Conservation (phyloP, 208 protist species). For the Leishmania arabica region DNA sequence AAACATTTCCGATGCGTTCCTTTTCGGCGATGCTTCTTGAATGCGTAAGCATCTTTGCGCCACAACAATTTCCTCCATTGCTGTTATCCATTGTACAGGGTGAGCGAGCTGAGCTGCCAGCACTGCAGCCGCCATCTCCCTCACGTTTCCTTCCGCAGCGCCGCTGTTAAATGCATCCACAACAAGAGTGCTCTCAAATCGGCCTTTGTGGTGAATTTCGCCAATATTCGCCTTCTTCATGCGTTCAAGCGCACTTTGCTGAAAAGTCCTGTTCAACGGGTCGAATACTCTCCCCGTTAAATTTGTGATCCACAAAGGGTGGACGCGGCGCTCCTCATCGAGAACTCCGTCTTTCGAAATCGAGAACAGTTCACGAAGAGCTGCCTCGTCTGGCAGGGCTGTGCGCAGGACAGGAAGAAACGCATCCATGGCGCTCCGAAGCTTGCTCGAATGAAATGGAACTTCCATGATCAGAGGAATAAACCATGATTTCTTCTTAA, state of each 20-base stretch:
- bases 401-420: conserved; percentile 74
- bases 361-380: conserved; percentile 57
- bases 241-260: conserved; percentile 39
- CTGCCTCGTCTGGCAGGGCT: conserved; percentile 68
- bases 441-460: conserved; percentile 82
- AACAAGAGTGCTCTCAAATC: conserved; percentile 55
- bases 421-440: conserved; percentile 63
- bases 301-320: conserved; percentile 81
- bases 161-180: conserved; percentile 46
- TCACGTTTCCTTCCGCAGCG: conserved; percentile 42
- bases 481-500: conserved; percentile 92
- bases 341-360: conserved; percentile 14
- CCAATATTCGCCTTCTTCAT: conserved; percentile 75
- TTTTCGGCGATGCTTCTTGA: conserved; percentile 67
- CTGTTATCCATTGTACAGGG: conserved; percentile 81
- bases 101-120: conserved; percentile 80
- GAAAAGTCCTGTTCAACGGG: conserved; percentile 63
- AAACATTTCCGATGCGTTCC: conserved; percentile 77
- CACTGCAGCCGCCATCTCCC: conserved; percentile 74
- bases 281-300: conserved; percentile 74
- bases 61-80: conserved; percentile 76
- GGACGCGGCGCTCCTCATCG: neutral
- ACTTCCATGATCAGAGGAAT: conserved; percentile 78
- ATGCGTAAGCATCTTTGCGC: conserved; percentile 36
- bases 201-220: conserved; percentile 76